phyloP scores from a whole-genome alignment of 169 alveolate genomes.

The Plasmodium malariae region DNA sequence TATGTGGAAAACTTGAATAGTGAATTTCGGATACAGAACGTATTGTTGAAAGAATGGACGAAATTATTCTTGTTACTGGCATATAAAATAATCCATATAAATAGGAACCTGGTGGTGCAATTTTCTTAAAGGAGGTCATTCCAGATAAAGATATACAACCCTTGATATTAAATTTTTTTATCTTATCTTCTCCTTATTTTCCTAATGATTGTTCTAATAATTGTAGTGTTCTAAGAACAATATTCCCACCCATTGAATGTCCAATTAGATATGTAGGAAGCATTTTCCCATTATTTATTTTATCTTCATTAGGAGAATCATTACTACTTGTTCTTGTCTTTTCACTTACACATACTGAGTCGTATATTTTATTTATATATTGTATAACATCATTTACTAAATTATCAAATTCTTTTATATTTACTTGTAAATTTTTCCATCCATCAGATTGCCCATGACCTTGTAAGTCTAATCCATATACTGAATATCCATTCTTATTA shows the following conservation, averaged over 20 bases:
- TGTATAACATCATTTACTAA: conserved; percentile 82
- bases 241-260: conserved; percentile 85
- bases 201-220: conserved; percentile 34
- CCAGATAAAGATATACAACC: conserved; percentile 82
- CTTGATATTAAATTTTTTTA: conserved; percentile 59
- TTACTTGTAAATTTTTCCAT: conserved; percentile 47
- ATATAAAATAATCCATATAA: conserved; percentile 38
- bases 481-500: conserved; percentile 78
- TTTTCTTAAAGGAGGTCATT: conserved; percentile 77
- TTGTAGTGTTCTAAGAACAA: conserved; percentile 76
- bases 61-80: conserved; percentile 35
- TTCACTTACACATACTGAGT: background rate
- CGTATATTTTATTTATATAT: conserved; percentile 78
- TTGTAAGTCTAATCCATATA: conserved; percentile 83
- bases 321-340: conserved; percentile 8
- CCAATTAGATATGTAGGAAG: conserved; percentile 79
- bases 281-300: conserved; percentile 17
- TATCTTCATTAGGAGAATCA: conserved; percentile 18
- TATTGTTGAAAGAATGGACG: conserved; percentile 46
- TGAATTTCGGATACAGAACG: conserved; percentile 30
- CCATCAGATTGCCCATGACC: conserved; percentile 84
- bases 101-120: conserved; percentile 10
- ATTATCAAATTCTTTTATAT: conserved; percentile 76
- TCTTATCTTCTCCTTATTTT: conserved; percentile 55
- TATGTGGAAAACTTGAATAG: background rate